Base-by-base conservation (phyloP, 1,139 yeast species). In the Hanseniaspora uvarum region DNA sequence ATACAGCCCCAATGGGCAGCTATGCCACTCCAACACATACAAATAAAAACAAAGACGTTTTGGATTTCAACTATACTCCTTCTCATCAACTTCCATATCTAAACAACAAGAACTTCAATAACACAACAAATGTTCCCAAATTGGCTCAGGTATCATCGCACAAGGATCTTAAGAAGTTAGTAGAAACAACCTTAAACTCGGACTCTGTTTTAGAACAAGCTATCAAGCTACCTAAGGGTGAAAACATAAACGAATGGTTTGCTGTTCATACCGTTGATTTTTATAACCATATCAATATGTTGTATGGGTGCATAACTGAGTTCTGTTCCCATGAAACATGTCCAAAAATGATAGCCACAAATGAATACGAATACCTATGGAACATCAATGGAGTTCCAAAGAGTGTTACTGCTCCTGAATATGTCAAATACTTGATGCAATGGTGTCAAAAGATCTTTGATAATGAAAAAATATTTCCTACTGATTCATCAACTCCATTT, bases 341-440 rank as follows among this genome's bases (percentile, higher is more conserved):
- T 67, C 97, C 98, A 3, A 72, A 94, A 57, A 92, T 92, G 99
- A 87, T 85, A 55, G 98, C 98, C 14, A 89, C 97, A 0, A 94
- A 84, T 57, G 96, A 88, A 70, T 92, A 88, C 66, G 98, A 92
- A 68, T 92, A 92, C 65, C 76, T 92, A 58, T 92, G 98, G 98
- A 59, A 65, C 36, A 64, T 65, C 40, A 60, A 64, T n/a, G 63
- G 62, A 47, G 79, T 75, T 57, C 86, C 89, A 1, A 82, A 92
- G 8, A 77, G 82, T 26, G 76, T 92, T 61, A 82, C 94, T 37
- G 98, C 99, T 0, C 95, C 97, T 49, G 94, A 86, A 58, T 92
- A 92, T 65, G 89, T 89, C 53, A 97, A 92, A 67, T 80, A 83
- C 59, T 76, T 92, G 62, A 87, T 94, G 95, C 80, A 78, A 60